Evolutionary conservation across 2,329 filamentous ascomycete species (phyloP).

Genomic region (Botrytis medusae): DNA sequence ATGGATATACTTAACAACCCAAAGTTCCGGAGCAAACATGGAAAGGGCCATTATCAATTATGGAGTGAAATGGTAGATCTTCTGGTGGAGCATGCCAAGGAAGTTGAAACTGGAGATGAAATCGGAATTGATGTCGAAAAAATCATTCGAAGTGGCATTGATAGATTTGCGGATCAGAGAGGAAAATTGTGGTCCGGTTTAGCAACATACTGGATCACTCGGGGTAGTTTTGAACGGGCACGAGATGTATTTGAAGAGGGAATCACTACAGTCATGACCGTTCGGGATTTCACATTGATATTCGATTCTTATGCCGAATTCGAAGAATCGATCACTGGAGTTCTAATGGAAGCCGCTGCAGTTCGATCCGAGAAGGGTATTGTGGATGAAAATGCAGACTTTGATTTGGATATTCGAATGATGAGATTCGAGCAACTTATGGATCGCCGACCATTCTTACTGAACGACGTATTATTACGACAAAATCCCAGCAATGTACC

Average conservation of each 20-base stretch:
- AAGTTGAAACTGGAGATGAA: slow-evolving; percentile 78
- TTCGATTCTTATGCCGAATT: slow-evolving; percentile 98
- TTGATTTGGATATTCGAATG: slow-evolving; percentile 95
- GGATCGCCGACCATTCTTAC: slow-evolving; percentile 91
- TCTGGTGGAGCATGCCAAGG: slow-evolving; percentile 83
- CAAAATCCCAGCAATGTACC: slow-evolving; percentile 96
- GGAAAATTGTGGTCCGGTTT: slow-evolving; percentile 94
- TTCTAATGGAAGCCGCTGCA: slow-evolving; percentile 85
- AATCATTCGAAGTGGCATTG: slow-evolving; percentile 89
- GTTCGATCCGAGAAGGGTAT: slow-evolving; percentile 74
- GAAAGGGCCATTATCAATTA: slow-evolving; percentile 92
- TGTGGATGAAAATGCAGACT: slow-evolving; percentile 80
- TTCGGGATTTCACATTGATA: slow-evolving; percentile 92
- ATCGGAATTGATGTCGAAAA: slow-evolving; percentile 85
- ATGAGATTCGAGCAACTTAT: slow-evolving; percentile 97
- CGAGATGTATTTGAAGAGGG: slow-evolving; percentile 94
- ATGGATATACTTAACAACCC: slow-evolving; percentile 90
- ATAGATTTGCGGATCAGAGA: slow-evolving; percentile 86
- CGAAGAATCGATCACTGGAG: slow-evolving; percentile 91
- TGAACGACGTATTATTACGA: slow-evolving; percentile 91
- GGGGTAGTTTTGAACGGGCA: slow-evolving; percentile 87
- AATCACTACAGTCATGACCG: slow-evolving; percentile 97
- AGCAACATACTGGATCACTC: slow-evolving; percentile 94
- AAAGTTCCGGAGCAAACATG: slow-evolving; percentile 86
- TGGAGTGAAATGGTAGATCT: slow-evolving; percentile 98